Base-by-base conservation (phyloP, 1,284 basidiomycete genomes). In the Heterobasidion parviporum region DNA sequence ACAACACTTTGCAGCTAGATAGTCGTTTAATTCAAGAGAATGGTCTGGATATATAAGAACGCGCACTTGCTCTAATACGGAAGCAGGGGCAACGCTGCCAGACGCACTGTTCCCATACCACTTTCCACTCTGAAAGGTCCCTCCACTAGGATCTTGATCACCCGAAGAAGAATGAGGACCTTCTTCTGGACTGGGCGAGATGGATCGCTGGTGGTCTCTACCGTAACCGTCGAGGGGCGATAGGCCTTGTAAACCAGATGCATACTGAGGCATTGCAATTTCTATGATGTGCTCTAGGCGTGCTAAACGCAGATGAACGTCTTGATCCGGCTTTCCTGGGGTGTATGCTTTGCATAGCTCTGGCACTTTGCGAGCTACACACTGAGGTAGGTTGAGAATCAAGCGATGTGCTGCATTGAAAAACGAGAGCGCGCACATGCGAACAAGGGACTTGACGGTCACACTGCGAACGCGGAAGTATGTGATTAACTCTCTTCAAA, bases 331-430 rank as follows among this genome's bases (percentile, higher is more conserved):
- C 67, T 91, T 92, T 53, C 89, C 89, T 7, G 89, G 89, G 7
- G 87, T 91, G 65, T 92, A 92, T 0, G 89, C 84, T 67, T 88
- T 89, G 74, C 89, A 92, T 45, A 92, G 73, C 59, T 92, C 88
- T 33, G 88, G 88, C 0, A 92, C 88, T 68, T 89, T 90, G 62
- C 89, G 81, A 56, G 89, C 83, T 59, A 90, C 70, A 62, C 89
- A 92, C 87, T 90, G 59, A 16, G 55, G 52, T 54, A 52, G 12
- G 15, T 15, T 51, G 32, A 16, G 50, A 26, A 46, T 16, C 34
- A 45, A 56, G 56, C 16, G 57, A 54, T 8, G 36, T 53, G 33
- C 57, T 46, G 49, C 52, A 47, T 47, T 58, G 35, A 61, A 56
- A 50, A 26, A 45, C 34, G 12, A 55, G 45, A 45, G 72, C 80